phyloP scores from a whole-genome alignment of 768 basidiomycete genomes.

The Clitopilus hobsonii region DNA sequence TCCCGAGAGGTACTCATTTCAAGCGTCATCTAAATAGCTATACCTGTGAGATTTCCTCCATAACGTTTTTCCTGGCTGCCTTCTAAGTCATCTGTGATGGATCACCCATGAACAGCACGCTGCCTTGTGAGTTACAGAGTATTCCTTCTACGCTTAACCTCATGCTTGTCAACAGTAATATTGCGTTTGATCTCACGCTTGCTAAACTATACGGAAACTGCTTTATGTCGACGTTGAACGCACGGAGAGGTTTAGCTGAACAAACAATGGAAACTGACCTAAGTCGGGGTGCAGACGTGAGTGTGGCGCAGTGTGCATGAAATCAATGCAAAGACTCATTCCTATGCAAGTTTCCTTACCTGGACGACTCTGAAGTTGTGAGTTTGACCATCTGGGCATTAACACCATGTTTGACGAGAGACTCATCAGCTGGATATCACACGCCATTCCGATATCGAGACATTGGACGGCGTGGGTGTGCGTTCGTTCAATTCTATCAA shows the following conservation, averaged over 20 bases:
- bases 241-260: slow-evolving; percentile 29
- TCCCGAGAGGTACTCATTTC: neutral
- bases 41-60: slow-evolving; percentile 27
- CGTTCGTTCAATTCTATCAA: too few relatives aligned
- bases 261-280: slow-evolving; percentile 7
- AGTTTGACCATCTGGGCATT: neutral
- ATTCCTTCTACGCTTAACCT: neutral
- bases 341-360: neutral
- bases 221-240: slow-evolving; percentile 43
- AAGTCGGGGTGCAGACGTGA: too few relatives aligned
- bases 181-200: slow-evolving; percentile 45
- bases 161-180: slow-evolving; percentile 27
- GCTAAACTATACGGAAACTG: slow-evolving; percentile 48
- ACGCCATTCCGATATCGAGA: neutral
- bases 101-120: slow-evolving; percentile 25
- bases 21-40: slow-evolving; percentile 19
- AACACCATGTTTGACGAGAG: neutral
- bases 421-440: neutral
- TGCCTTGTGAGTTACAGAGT: slow-evolving; percentile 31
- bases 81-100: neutral
- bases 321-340: neutral
- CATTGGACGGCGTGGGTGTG: neutral
- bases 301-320: neutral
- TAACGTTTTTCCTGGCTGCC: neutral
- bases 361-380: neutral